A percentile compares a stretch with the other conserved stretches of the same genome.
Evolutionary conservation across 371 early-diverging fungal genomes (phyloP).

Genomic region (Actinomucor elegans): DNA sequence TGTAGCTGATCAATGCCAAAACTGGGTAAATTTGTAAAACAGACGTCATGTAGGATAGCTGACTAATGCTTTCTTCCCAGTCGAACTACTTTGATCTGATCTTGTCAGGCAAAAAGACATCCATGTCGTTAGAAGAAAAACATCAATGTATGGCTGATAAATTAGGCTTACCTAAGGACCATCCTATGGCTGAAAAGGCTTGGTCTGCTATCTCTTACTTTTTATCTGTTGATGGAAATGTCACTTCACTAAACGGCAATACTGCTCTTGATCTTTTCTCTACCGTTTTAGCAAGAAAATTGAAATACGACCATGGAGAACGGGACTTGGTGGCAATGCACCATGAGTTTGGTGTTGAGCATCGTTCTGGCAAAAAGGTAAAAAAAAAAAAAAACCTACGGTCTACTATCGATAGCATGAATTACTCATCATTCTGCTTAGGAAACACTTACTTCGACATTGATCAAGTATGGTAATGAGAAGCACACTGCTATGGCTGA

Average conservation of each 20-base stretch:
- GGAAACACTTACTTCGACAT: slow-evolving; percentile 72
- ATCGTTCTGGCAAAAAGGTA: slow-evolving; percentile 47
- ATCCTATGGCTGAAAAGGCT: slow-evolving; percentile 39
- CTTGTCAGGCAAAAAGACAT: slow-evolving; percentile 1
- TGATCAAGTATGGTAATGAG: slow-evolving; percentile 75
- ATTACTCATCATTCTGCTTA: too few relatives aligned
- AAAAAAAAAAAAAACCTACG: neutral
- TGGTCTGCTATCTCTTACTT: slow-evolving; percentile 37
- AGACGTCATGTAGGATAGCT: too few relatives aligned
- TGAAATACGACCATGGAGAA: slow-evolving; percentile 74
- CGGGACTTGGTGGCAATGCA: slow-evolving; percentile 89
- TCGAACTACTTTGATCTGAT: slow-evolving; percentile 27
- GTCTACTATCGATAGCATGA: too few relatives aligned
- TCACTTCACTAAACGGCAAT: neutral
- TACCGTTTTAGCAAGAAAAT: slow-evolving; percentile 62
- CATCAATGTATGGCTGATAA: slow-evolving; percentile 41
- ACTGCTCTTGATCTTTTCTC: slow-evolving; percentile 77
- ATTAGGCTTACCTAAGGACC: slow-evolving; percentile 44
- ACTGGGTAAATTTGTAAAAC: slow-evolving; percentile 41
- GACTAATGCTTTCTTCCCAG: slow-evolving; percentile 2
- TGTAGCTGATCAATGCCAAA: slow-evolving; percentile 26
- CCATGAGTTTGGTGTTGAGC: slow-evolving; percentile 80
- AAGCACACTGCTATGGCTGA: slow-evolving; percentile 89
- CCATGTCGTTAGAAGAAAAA: slow-evolving; percentile 9
- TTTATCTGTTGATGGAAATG: slow-evolving; percentile 8